Evolutionary conservation across 305 asterid species (phyloP), one percentile per base, ranked within the genome.

Genomic region (Solanum hybrid): DNA sequence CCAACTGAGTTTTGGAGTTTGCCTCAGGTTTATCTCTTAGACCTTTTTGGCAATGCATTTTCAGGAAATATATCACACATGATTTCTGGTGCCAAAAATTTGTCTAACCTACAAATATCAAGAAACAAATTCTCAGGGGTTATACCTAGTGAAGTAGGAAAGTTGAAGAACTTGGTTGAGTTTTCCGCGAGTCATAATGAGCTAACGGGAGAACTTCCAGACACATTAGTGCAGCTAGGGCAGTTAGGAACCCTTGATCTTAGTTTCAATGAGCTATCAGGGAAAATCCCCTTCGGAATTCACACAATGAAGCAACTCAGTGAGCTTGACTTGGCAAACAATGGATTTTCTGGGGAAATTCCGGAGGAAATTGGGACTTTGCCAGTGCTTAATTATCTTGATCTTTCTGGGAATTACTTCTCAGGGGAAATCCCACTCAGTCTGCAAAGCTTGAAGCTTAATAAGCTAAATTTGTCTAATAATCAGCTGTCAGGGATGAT

Each of bases 1-100:
- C 99, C 99, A 4, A 91, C 92, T 3, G 90, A 88, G 81, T 89
- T 97, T 37, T 95, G 98, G 98, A 96, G 98, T 5, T 90, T 97
- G 89, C 99, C 99, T 1, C 89, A 89, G 11, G 95, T 94, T 73
- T 95, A 92, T 91, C 92, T 96, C 89, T 93, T 97, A 26, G 98
- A 97, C 22, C 93, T 97, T n/a, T 15, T 66, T 24, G 90, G 66
- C 66, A 97, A 97, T 91, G 80, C 45, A 24, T 89, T 96, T 17
- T 93, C 98, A 1, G 99, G 99, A 14, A 94, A 85, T 26, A 92
- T 97, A 75, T 94, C 99, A 5, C 77, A 34, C 69, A 89, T 78
- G 91, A 95, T 97, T 45, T 78, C 69, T 29, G 95, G 94, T 90
- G 98, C 97, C 10, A 89, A 71, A 76, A 96, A 93, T 80, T 89